Evolutionary conservation across 306 rosid genomes (phyloP).

Genomic region (Malus sieversii): DNA sequence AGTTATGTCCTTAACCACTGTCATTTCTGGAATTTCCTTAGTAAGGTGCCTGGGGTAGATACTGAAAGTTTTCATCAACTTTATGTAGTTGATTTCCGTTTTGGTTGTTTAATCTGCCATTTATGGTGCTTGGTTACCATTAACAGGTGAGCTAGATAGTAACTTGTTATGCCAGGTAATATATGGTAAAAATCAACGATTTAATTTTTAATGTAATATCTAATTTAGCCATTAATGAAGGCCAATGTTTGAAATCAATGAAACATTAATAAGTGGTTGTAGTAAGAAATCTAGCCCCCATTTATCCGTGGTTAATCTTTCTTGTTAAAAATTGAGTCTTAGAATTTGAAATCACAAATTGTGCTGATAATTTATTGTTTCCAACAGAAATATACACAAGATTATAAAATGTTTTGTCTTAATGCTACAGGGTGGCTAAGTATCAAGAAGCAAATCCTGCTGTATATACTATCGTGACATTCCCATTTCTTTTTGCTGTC

Average conservation of each 20-base stretch:
- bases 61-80: neutral
- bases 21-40: neutral
- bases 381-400: neutral
- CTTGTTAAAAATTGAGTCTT: neutral
- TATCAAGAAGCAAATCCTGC: slow-evolving; percentile 98
- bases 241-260: neutral
- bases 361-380: neutral
- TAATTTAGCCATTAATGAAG: neutral
- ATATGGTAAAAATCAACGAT: neutral
- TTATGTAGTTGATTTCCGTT: neutral
- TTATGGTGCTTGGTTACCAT: neutral
- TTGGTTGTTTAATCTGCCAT: neutral
- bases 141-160: neutral
- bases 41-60: neutral
- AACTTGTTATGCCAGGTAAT: neutral
- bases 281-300: neutral
- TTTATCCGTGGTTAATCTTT: neutral
- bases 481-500: slow-evolving; percentile 97
- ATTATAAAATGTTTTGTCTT: slow-evolving; percentile 11
- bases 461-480: slow-evolving; percentile 75
- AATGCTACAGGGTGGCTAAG: slow-evolving; percentile 78
- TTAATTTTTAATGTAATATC: neutral
- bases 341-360: neutral
- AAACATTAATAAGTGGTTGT: neutral
- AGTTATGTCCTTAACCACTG: neutral